phyloP scores from a whole-genome alignment of 2,329 filamentous ascomycete genomes.

The Pseudogymnoascus sp. region DNA sequence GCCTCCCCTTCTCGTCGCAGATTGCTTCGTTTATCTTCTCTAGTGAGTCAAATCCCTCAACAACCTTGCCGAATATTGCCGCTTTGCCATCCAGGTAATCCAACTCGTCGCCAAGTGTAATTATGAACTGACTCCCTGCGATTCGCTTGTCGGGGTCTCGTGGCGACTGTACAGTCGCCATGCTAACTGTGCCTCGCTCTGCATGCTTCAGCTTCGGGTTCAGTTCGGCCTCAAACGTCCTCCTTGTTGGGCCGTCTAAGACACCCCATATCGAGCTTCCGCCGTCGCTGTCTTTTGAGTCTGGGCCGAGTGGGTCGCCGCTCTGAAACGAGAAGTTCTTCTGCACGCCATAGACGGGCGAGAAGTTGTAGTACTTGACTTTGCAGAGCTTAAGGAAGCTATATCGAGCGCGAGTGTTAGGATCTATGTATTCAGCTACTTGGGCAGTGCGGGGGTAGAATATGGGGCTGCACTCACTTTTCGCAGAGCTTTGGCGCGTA shows the following conservation, averaged over 20 bases:
- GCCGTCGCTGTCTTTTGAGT: constrained; percentile 77
- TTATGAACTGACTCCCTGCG: constrained; percentile 85
- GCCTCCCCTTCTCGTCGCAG: constrained; percentile 75
- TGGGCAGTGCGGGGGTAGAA: constrained; percentile 14
- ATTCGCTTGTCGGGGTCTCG: constrained; percentile 73
- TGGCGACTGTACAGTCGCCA: constrained; percentile 79
- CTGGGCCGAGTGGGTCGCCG: constrained; percentile 84
- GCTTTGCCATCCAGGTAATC: constrained; percentile 89
- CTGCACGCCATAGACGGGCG: constrained; percentile 83
- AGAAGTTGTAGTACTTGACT: constrained; percentile 98
- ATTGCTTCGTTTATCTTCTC: constrained; percentile 91
- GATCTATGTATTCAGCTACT: constrained; percentile 44
- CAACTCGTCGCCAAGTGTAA: constrained; percentile 81
- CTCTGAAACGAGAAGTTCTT: constrained; percentile 95
- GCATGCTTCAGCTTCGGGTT: constrained; percentile 80
- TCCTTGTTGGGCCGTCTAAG: constrained; percentile 59
- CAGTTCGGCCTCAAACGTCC: constrained; percentile 76
- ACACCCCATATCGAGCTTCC: constrained; percentile 89
- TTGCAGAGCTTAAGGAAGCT: constrained; percentile 99
- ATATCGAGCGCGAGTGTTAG: constrained; percentile 40
- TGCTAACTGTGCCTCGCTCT: constrained; percentile 88
- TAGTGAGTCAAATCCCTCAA: constrained; percentile 88
- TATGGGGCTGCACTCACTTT: constrained; percentile 58
- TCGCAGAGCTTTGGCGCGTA: constrained; percentile 87
- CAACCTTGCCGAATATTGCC: constrained; percentile 90